Evolutionary conservation across 768 basidiomycete genomes (phyloP).

Genomic region (Russula abietina): DNA sequence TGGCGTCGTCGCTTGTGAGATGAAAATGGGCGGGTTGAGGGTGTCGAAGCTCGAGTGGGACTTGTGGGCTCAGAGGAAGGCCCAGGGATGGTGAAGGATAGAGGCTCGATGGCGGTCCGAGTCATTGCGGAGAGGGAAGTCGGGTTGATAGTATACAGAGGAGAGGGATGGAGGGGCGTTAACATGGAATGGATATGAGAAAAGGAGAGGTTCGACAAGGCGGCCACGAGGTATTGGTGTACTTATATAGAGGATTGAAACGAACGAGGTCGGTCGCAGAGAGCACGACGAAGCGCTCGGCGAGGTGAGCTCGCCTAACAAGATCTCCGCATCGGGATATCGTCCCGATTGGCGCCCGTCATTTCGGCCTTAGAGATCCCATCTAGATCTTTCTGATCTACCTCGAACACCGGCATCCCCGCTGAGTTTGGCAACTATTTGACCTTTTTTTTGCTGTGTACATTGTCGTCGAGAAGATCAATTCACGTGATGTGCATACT

Average conservation of each 20-base stretch:
- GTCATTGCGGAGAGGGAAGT: slow-evolving; percentile 14
- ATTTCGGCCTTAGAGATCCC: not conserved
- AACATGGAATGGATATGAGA: not conserved
- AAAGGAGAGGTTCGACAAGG: not conserved
- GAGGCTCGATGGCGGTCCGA: not conserved
- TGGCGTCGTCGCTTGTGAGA: slow-evolving; percentile 38
- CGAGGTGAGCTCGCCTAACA: slow-evolving; percentile 15
- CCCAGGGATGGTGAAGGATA: not conserved
- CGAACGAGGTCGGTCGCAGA: not conserved
- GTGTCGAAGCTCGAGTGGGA: not conserved
- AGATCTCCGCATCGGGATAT: slow-evolving; percentile 10
- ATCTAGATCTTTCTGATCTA: too few relatives aligned
- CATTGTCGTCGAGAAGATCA: too few relatives aligned
- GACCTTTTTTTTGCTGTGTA: too few relatives aligned
- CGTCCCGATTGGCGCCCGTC: slow-evolving; percentile 2
- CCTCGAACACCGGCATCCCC: too few relatives aligned
- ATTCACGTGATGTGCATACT: too few relatives aligned
- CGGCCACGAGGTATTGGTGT: not conserved
- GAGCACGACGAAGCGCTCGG: too few relatives aligned
- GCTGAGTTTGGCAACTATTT: too few relatives aligned
- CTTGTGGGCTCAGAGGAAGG: not conserved
- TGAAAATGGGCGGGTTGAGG: not conserved
- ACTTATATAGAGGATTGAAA: slow-evolving; percentile 9
- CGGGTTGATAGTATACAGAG: slow-evolving; percentile 11
- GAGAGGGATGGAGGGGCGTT: not conserved